Conservation (phyloP, 371 early-diverging fungal species). For the Mucor ambiguus region DNA sequence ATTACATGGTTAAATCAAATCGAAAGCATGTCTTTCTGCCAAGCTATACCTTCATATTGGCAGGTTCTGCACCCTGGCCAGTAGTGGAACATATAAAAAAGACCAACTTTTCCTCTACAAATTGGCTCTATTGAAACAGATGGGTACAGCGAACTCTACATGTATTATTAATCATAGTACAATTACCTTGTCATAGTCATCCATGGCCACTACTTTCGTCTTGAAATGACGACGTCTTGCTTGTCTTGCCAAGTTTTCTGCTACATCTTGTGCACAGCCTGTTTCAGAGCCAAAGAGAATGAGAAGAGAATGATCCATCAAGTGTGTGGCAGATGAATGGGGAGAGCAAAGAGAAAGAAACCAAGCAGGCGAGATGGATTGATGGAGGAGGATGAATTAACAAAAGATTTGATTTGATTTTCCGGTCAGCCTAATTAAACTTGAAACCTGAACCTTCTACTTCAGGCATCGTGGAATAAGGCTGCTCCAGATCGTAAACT, state of each 20-base stretch:
- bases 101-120: conserved; percentile 67
- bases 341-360: no score
- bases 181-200: conserved; percentile 74
- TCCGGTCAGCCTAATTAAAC: no score
- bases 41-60: conserved; percentile 83
- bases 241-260: conserved; percentile 77
- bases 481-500: no score
- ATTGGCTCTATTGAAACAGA: conserved; percentile 43
- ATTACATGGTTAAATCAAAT: background rate
- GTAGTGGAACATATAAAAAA: conserved; percentile 93
- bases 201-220: conserved; percentile 71
- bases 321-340: no score
- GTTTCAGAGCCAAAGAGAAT: conserved; percentile 86
- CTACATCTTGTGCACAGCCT: conserved; percentile 82
- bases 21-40: background rate
- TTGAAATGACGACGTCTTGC: conserved; percentile 77
- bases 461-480: no score
- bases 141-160: background rate
- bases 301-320: conserved; percentile 44
- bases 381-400: no score
- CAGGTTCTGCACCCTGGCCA: conserved; percentile 94
- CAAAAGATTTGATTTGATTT: no score
- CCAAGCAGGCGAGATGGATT: no score
- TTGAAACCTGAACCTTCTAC: no score
- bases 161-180: background rate